Conservation (phyloP, 1,139 yeast species). For the Spathaspora sp. region DNA sequence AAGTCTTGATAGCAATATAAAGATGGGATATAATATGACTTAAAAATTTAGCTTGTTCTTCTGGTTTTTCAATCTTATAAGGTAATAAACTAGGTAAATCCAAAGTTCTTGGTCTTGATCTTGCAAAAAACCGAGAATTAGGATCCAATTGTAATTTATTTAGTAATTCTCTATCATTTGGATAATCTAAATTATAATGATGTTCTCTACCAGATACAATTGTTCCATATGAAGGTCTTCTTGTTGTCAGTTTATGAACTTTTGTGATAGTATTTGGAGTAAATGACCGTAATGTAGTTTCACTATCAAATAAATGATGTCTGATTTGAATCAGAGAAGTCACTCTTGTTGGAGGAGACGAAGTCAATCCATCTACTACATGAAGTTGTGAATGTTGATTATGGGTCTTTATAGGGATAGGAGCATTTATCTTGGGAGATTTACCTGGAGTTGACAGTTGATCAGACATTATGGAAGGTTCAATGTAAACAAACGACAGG, state of each 20-base stretch:
- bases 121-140: slow-evolving; percentile 55
- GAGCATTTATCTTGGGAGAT: slow-evolving; percentile 16
- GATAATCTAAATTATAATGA: slow-evolving; percentile 59
- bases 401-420: slow-evolving; percentile 19
- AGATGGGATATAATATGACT: slow-evolving; percentile 78
- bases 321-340: slow-evolving; percentile 15
- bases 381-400: slow-evolving; percentile 2
- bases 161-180: slow-evolving; percentile 46
- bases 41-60: slow-evolving; percentile 72
- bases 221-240: slow-evolving; percentile 38
- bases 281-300: slow-evolving; percentile 18
- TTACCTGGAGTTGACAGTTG: background rate
- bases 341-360: slow-evolving; percentile 11
- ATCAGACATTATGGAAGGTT: background rate
- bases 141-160: slow-evolving; percentile 44
- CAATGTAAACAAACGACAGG: too few species aligned
- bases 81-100: slow-evolving; percentile 69
- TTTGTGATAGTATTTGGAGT: slow-evolving; percentile 26
- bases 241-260: slow-evolving; percentile 15
- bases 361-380: background rate
- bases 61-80: slow-evolving; percentile 66
- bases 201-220: slow-evolving; percentile 40
- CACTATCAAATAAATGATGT: slow-evolving; percentile 7
- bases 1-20: slow-evolving; percentile 73
- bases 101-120: slow-evolving; percentile 52